Evolutionary conservation across 345 rosid species (phyloP), one percentile per base, ranked within the genome.

Genomic region (Euphorbia pulcherrima): DNA sequence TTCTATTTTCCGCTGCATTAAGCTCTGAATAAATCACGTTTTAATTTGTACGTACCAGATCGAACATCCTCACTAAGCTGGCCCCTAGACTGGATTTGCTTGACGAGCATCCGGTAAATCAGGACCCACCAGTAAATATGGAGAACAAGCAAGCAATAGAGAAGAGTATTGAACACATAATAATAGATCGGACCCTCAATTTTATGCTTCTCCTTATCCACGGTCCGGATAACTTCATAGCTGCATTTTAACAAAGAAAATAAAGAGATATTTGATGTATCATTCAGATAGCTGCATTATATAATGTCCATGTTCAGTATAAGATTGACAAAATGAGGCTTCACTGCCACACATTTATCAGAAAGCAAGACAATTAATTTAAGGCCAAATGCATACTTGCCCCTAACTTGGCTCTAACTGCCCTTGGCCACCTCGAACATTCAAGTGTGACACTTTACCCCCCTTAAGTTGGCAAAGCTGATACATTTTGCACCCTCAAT

Each of bases 81-180:
- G 21, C 80, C 80, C 56, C 76, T 67, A 20, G 80, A 75, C 64
- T 76, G 76, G 62, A 76, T 72, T 76, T 76, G 80, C 73, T 72
- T 76, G 12, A 64, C 73, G 29, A 76, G 80, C 80, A 76, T 76
- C 80, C 76, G 72, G 24, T 68, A 76, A 16, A 76, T 76, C 69
- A 76, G 60, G 72, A 76, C 73, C 80, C 76, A 76, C 80, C 80
- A 76, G 65, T 76, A 76, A 61, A 76, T 63, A 64, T 76, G 76
- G 17, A 76, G 76, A 62, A 72, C 70, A 21, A 76, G 80, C 37
- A 76, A 66, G 76, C 76, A 68, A 63, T 46, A 72, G 1, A 76
- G 76, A 52, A 76, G 80, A 21, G 73, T 41, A 40, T 76, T 76
- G 69, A 76, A 63, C 52, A 72, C 64, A 30, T 76, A 76, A 40